Conservation (phyloP, 257 asterid species). For the Solanum virginianum region DNA sequence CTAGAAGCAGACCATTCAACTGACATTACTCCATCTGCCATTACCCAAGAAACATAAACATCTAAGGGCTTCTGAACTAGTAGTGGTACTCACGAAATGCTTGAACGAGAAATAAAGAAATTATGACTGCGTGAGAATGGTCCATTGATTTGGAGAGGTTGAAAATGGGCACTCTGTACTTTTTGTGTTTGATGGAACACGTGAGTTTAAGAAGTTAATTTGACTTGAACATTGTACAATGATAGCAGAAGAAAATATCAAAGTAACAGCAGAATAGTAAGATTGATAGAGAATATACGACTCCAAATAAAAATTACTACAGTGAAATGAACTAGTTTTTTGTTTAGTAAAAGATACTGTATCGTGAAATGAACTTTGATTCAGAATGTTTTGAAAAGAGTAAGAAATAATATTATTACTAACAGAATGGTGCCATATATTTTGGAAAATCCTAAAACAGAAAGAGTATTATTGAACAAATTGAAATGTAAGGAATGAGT, state of each 20-base stretch:
- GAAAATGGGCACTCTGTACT: background rate
- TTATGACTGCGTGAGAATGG: background rate
- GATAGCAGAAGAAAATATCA: background rate
- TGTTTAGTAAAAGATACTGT: background rate
- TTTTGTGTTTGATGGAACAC: background rate
- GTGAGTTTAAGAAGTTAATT: background rate
- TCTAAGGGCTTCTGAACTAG: background rate
- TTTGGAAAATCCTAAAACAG: background rate
- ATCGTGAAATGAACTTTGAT: background rate
- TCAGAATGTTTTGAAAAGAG: background rate
- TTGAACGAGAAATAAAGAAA: background rate
- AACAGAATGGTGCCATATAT: background rate
- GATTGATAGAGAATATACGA: background rate
- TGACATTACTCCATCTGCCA: constrained; percentile 92
- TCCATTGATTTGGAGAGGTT: background rate
- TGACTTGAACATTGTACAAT: background rate
- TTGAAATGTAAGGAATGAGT: background rate
- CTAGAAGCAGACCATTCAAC: constrained; percentile 94
- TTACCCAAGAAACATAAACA: constrained; percentile 7
- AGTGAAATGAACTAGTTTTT: background rate
- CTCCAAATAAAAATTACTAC: background rate
- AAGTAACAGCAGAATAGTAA: background rate
- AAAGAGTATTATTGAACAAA: background rate
- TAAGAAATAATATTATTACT: background rate
- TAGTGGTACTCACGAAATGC: background rate